A percentile compares a stretch with the other conserved stretches of the same genome.
phyloP scores from a whole-genome alignment of 495 filamentous ascomycete species.

The Podospora bellae-mahoneyi region DNA sequence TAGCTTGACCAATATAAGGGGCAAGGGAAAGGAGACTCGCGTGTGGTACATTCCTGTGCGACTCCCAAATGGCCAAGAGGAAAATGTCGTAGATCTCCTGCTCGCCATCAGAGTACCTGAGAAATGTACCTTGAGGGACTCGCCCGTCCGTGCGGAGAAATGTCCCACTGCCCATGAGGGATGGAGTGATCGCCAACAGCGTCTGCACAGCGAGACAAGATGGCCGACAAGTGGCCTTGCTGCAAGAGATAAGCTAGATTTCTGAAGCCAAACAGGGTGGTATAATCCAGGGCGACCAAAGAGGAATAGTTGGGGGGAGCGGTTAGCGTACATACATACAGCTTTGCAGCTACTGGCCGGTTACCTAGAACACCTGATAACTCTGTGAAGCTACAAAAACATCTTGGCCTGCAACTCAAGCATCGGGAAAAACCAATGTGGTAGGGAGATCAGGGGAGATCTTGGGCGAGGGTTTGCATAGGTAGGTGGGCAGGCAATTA shows the following conservation, averaged over 20 bases:
- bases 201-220: conserved; percentile 12
- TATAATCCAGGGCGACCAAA: conserved; percentile 12
- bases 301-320: conserved; percentile 12
- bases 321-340: background rate
- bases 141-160: conserved; percentile 15
- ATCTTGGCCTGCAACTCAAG: background rate
- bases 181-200: conserved; percentile 8
- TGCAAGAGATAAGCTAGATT: background rate
- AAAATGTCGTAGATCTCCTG: background rate
- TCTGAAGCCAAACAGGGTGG: conserved; percentile 10
- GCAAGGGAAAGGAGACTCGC: conserved; percentile 19
- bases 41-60: conserved; percentile 22
- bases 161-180: conserved; percentile 7
- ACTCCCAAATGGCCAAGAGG: conserved; percentile 17
- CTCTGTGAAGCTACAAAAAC: conserved; percentile 4
- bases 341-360: background rate
- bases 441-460: conserved; percentile 24
- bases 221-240: conserved; percentile 4
- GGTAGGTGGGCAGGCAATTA: conserved; percentile 1
- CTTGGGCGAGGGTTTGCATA: background rate
- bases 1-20: conserved; percentile 31
- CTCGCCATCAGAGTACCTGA: conserved; percentile 12
- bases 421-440: conserved; percentile 14
- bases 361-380: background rate
- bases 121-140: conserved; percentile 3